Evolutionary conservation across 2,329 filamentous ascomycete genomes (phyloP).

Genomic region (Rhynchosporium secalis): DNA sequence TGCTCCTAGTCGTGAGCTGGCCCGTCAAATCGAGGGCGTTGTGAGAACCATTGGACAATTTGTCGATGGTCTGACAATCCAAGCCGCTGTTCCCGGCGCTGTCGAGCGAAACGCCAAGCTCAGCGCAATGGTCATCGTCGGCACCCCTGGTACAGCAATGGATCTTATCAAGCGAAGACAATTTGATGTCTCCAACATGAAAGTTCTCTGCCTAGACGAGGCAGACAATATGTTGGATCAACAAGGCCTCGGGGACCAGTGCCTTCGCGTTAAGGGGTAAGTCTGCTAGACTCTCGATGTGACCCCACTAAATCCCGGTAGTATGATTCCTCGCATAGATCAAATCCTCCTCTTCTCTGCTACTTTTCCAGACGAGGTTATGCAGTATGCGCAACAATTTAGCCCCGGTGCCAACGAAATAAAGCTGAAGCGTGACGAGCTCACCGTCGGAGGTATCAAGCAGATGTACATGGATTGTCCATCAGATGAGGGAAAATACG

Average conservation of each 20-base stretch:
- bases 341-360: conserved; percentile 96
- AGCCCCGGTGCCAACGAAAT: conserved; percentile 85
- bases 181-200: conserved; percentile 70
- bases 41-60: conserved; percentile 82
- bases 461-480: conserved; percentile 97
- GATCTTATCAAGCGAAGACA: conserved; percentile 79
- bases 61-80: conserved; percentile 71
- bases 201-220: conserved; percentile 88
- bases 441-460: conserved; percentile 95
- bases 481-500: conserved; percentile 79
- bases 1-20: conserved; percentile 90
- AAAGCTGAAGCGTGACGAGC: conserved; percentile 83
- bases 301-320: conserved; percentile 41
- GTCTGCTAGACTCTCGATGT: conserved; percentile 38
- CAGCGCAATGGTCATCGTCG: conserved; percentile 79
- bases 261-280: conserved; percentile 82
- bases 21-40: conserved; percentile 89
- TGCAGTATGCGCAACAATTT: conserved; percentile 79
- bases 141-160: conserved; percentile 90
- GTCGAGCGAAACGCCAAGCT: conserved; percentile 68
- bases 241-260: conserved; percentile 93
- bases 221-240: conserved; percentile 99
- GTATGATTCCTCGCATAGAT: conserved; percentile 69
- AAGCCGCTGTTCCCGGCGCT: conserved; percentile 80
- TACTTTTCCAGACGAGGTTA: conserved; percentile 88